Base-by-base conservation (phyloP, 2,329 filamentous ascomycete genomes). In the Stachybotrys chartarum region DNA sequence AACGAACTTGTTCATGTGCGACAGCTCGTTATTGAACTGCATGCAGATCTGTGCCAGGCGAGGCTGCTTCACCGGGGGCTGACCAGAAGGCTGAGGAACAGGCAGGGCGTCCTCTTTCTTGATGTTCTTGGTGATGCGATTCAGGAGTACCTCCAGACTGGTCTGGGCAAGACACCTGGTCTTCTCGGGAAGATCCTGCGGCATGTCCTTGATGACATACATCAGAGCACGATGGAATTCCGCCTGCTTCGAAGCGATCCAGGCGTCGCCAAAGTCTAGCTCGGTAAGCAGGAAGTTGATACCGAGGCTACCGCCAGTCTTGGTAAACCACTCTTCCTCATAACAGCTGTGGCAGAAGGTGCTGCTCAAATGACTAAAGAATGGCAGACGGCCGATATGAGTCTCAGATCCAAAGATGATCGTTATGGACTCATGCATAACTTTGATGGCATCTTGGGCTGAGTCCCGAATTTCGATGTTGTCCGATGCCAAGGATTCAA, bases 141-240 rank as follows among this genome's bases (percentile, higher is more conserved):
- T 79, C 39, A 97, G 78, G 32, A 97, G 82, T 47, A 90, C 80
- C 63, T 93, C 86, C 24, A 99, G 78, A 0, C 93, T 95, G 18
- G 86, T 81, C 70, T 95, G 90, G 0, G 94, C 92, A 57, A 90
- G 85, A 39, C 86, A 79, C 42, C 94, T 82, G 2, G 94, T 97
- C 66, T 88, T 92, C 55, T 95, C 91, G 1, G 95, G 93, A 1
- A 99, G 80, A 68, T 99, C 94, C 55, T 90, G 83, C 0, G 95
- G 94, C 81, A 97, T 97, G 68, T 99, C 94, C 73, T 99, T 99
- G 75, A 99, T 91, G 60, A 99, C 92, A 71, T 96, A 97, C 73
- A 96, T 87, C 55, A 99, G 78, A n/a, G 92, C 90, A 53, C 90
- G 85, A 56, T 94, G 86, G 63, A 97, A 92, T 56, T 97, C 91